A percentile compares a stretch with the other conserved stretches of the same genome.
These are phyloP conservation scores for Mucuna pruriens DNA, from an alignment of 306 rosid species.

Conservation along the genomic window DNA sequence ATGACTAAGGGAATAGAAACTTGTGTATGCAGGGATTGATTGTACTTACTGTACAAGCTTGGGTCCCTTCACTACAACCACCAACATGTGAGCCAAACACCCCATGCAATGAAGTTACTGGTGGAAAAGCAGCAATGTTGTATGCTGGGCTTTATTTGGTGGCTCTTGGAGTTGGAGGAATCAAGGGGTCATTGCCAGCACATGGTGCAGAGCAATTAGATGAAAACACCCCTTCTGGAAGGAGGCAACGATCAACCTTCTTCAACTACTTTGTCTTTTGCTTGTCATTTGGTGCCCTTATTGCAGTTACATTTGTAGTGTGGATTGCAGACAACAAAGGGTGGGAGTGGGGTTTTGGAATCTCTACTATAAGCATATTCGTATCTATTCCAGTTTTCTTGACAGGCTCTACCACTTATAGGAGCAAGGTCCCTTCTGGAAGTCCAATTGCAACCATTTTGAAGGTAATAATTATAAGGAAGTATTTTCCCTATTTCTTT, in stretches of 20 bases:
- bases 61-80: conserved; percentile 62
- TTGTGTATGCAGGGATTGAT: conserved; percentile 62
- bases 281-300: conserved; percentile 70
- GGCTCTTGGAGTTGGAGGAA: conserved; percentile 92
- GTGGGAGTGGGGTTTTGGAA: conserved; percentile 95
- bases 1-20: conserved; percentile 12
- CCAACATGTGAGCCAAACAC: conserved; percentile 44
- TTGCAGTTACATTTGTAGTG: conserved; percentile 89
- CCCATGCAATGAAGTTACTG: conserved; percentile 63
- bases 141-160: conserved; percentile 79
- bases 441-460: conserved; percentile 85
- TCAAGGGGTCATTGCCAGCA: conserved; percentile 77
- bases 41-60: conserved; percentile 76
- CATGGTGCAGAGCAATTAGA: conserved; percentile 97
- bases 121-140: conserved; percentile 66
- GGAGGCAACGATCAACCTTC: conserved; percentile 87
- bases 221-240: conserved; percentile 58
- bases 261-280: conserved; percentile 90
- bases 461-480: conserved; percentile 51
- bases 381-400: conserved; percentile 71
- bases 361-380: conserved; percentile 68
- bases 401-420: conserved; percentile 71
- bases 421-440: conserved; percentile 77
- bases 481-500: too few species aligned
- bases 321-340: conserved; percentile 95